Conservation (phyloP, 108 stramenopile species). For the Pseudonitzschia delicatissima region DNA sequence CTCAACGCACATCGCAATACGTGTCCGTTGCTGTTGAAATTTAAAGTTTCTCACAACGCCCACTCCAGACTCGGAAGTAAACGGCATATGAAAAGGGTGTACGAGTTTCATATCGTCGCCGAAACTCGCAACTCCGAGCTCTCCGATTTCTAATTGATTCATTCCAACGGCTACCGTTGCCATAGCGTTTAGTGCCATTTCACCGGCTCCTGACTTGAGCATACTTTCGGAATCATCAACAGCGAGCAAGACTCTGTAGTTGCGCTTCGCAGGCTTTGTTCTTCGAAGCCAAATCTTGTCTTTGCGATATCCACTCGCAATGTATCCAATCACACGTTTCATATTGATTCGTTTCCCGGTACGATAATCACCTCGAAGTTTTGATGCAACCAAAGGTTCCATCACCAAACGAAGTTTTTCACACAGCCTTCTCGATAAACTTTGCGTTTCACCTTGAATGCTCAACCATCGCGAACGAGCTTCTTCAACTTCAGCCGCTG, state of each 20-base stretch:
- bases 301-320: constrained; percentile 97
- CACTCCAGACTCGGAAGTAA: constrained; percentile 85
- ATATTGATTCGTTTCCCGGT: constrained; percentile 99
- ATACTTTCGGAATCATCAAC: constrained; percentile 98
- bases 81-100: constrained; percentile 87
- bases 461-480: constrained; percentile 63
- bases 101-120: constrained; percentile 88
- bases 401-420: constrained; percentile 96
- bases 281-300: constrained; percentile 99
- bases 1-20: constrained; percentile 86
- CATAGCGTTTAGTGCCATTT: constrained; percentile 88
- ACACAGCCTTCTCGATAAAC: constrained; percentile 85
- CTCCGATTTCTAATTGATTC: constrained; percentile 94
- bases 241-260: constrained; percentile 93
- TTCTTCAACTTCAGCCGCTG: constrained; percentile 38
- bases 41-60: constrained; percentile 76
- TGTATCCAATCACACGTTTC: constrained; percentile 98
- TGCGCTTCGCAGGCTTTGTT: constrained; percentile 97
- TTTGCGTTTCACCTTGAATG: constrained; percentile 76
- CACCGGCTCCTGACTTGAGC: constrained; percentile 88
- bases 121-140: constrained; percentile 92
- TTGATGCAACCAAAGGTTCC: constrained; percentile 94
- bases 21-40: constrained; percentile 88
- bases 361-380: constrained; percentile 95
- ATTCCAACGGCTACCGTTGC: constrained; percentile 89